phyloP scores from a whole-genome alignment of 164 flowering plant genomes.

The Sedum album region DNA sequence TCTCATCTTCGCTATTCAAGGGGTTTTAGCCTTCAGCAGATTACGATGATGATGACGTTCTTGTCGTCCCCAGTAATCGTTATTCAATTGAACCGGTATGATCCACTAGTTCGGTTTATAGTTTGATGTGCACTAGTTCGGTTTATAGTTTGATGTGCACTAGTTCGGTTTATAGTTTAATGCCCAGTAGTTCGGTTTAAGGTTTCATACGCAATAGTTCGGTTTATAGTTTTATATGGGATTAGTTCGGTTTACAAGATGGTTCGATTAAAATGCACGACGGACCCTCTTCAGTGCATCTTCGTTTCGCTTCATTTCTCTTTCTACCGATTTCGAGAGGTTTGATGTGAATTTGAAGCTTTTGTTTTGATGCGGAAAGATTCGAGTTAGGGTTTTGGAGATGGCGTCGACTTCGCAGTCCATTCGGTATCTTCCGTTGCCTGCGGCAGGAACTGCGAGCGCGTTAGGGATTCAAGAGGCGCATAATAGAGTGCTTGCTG shows the following conservation, averaged over 20 bases:
- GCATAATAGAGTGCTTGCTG: constrained; percentile 63
- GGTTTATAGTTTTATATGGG: not conserved
- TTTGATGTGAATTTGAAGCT: no score
- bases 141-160: not conserved
- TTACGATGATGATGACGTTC: not conserved
- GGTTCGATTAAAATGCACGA: not conserved
- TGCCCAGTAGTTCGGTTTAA: not conserved
- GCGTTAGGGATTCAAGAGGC: constrained; percentile 56
- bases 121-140: not conserved
- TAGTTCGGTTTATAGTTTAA: not conserved
- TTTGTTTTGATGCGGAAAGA: not conserved
- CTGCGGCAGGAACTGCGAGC: constrained; percentile 18
- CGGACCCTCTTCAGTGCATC: not conserved
- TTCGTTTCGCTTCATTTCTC: not conserved
- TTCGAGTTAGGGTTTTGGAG: constrained; percentile 26
- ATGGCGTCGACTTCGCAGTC: constrained; percentile 44
- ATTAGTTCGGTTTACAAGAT: not conserved
- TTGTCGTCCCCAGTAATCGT: not conserved
- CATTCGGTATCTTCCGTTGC: constrained; percentile 27
- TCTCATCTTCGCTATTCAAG: constrained; percentile 1
- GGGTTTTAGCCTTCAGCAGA: not conserved
- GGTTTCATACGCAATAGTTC: not conserved
- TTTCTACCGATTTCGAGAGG: not conserved
- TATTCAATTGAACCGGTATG: not conserved
- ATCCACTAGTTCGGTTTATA: not conserved